Percentiles rank a stretch among this genome's conserved stretches.
These are phyloP conservation scores for Amanita phalloides DNA, from an alignment of 768 basidiomycete species.

Conservation along the genomic window DNA sequence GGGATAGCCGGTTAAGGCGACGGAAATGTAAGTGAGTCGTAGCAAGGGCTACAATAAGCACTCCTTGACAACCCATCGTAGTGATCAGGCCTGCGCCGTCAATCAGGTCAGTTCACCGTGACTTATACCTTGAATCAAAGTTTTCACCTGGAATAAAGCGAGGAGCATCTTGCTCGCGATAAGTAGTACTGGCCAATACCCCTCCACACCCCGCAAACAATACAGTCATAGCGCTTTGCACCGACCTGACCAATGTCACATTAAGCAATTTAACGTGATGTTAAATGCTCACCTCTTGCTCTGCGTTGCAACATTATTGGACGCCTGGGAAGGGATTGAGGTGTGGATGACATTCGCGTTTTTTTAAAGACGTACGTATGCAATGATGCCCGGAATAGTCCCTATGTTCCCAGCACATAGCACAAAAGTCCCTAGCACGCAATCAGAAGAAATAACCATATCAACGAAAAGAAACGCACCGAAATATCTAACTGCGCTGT, in stretches of 20 bases:
- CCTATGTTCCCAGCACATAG: conserved; percentile 32
- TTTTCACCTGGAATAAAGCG: conserved; percentile 30
- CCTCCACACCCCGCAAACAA: conserved; percentile 32
- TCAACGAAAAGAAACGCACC: conserved; percentile 16
- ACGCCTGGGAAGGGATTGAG: conserved; percentile 13
- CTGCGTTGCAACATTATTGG: conserved; percentile 39
- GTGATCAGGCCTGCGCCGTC: conserved; percentile 23
- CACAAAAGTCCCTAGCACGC: conserved; percentile 27
- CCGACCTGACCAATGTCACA: conserved; percentile 12
- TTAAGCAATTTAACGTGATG: not conserved
- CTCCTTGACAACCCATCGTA: conserved; percentile 27
- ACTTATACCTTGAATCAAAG: not conserved
- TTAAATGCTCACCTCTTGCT: conserved; percentile 23
- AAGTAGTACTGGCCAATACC: conserved; percentile 31
- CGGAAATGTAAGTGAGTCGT: conserved; percentile 24
- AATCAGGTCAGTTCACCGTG: not conserved
- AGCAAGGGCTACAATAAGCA: conserved; percentile 23
- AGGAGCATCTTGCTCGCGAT: conserved; percentile 30
- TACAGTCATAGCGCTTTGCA: conserved; percentile 28
- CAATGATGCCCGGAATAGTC: conserved; percentile 32
- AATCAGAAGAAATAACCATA: not conserved
- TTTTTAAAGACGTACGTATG: conserved; percentile 21
- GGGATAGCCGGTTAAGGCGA: conserved; percentile 23
- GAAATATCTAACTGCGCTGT: conserved; percentile 29
- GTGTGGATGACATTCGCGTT: not conserved